Percentiles rank a stretch among this genome's conserved stretches.
Evolutionary conservation across 495 filamentous ascomycete species (phyloP).

Genomic region (Annulohypoxylon stygium): DNA sequence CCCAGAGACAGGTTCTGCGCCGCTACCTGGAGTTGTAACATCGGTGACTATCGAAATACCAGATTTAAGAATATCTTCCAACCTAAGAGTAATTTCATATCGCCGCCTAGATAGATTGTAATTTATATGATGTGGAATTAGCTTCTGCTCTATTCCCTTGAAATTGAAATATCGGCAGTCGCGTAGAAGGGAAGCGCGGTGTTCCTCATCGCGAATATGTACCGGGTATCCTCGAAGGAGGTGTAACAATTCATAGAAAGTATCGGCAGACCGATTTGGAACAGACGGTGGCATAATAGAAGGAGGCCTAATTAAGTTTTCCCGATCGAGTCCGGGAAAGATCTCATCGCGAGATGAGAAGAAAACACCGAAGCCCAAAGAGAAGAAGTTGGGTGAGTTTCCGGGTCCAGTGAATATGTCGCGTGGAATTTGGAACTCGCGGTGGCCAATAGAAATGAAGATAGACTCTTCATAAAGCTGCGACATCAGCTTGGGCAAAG

Average conservation of each 20-base stretch:
- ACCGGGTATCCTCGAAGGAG: slow-evolving; percentile 90
- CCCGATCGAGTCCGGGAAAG: slow-evolving; percentile 86
- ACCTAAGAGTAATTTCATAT: slow-evolving; percentile 82
- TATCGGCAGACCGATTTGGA: slow-evolving; percentile 81
- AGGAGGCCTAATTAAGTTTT: slow-evolving; percentile 88
- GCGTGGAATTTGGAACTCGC: slow-evolving; percentile 88
- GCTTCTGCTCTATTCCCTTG: slow-evolving; percentile 87
- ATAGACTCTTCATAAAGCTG: slow-evolving; percentile 96
- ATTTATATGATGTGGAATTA: slow-evolving; percentile 82
- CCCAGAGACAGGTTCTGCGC: slow-evolving; percentile 58
- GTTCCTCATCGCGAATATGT: slow-evolving; percentile 78
- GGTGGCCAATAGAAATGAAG: slow-evolving; percentile 87
- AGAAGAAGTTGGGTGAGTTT: slow-evolving; percentile 95
- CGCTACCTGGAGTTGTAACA: slow-evolving; percentile 37
- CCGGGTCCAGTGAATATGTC: slow-evolving; percentile 88
- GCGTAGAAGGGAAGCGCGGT: slow-evolving; percentile 82
- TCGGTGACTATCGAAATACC: slow-evolving; percentile 77
- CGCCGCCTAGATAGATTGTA: slow-evolving; percentile 76
- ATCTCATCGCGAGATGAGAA: slow-evolving; percentile 83
- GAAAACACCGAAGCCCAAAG: slow-evolving; percentile 90
- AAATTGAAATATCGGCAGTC: slow-evolving; percentile 96
- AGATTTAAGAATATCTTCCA: slow-evolving; percentile 88
- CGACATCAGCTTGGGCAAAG: slow-evolving; percentile 87
- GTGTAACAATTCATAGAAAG: slow-evolving; percentile 86
- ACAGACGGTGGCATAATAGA: slow-evolving; percentile 85